Conservation (phyloP, 768 basidiomycete species). For the Xanthoconium stramineum region DNA sequence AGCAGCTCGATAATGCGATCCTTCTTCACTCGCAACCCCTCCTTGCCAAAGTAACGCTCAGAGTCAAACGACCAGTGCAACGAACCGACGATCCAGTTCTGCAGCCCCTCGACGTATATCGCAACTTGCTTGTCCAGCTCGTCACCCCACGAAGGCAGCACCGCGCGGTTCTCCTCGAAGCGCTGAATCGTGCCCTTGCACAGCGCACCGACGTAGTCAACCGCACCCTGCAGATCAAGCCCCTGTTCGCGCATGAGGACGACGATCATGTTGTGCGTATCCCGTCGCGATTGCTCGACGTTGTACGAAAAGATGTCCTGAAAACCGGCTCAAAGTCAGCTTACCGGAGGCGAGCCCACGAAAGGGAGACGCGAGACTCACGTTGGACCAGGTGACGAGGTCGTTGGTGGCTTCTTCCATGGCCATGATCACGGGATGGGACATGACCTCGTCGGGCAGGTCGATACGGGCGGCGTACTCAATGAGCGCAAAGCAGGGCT, state of each 20-base stretch:
- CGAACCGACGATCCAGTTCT: constrained; percentile 70
- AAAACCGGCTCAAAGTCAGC: constrained; percentile 3
- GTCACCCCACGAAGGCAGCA: constrained; percentile 60
- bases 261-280: constrained; percentile 71
- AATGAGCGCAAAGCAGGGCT: constrained; percentile 48
- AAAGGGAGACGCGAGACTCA: constrained; percentile 10
- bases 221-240: constrained; percentile 55
- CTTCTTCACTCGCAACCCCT: constrained; percentile 54
- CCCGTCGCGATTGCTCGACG: constrained; percentile 65
- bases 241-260: constrained; percentile 63
- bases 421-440: constrained; percentile 46
- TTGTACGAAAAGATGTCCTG: constrained; percentile 79
- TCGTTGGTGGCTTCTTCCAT: constrained; percentile 50
- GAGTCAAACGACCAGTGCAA: constrained; percentile 73
- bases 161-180: constrained; percentile 45
- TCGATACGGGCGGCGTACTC: constrained; percentile 54
- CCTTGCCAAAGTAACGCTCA: constrained; percentile 62
- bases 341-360: not conserved
- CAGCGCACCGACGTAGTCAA: constrained; percentile 62
- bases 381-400: constrained; percentile 49
- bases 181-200: constrained; percentile 54
- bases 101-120: constrained; percentile 59
- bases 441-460: constrained; percentile 50
- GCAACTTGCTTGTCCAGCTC: constrained; percentile 57
- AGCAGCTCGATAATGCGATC: constrained; percentile 51